phyloP scores from a whole-genome alignment of 2,329 filamentous ascomycete species.

The Arthrocladium fulminans region DNA sequence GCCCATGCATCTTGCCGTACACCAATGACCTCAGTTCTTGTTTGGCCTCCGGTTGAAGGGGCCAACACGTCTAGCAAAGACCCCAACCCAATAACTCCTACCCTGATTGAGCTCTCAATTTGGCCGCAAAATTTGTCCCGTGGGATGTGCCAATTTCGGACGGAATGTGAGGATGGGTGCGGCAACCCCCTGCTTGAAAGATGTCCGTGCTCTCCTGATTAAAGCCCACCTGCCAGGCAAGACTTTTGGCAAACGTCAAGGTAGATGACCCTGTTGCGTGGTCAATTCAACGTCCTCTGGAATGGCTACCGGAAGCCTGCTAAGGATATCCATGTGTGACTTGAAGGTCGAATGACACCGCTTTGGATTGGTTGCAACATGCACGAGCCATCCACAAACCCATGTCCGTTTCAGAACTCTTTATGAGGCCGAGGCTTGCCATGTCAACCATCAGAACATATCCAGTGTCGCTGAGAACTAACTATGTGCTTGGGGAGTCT shows the following conservation, averaged over 20 bases:
- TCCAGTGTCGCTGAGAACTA: constrained; percentile 1
- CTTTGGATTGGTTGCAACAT: neutral
- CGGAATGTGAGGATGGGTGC: constrained; percentile 7
- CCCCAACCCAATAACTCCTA: neutral
- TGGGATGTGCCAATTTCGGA: neutral
- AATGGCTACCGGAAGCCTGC: neutral
- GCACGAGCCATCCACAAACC: constrained; percentile 8
- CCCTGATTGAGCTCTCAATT: neutral
- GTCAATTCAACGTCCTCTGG: neutral
- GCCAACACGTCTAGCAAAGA: neutral
- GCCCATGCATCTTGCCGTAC: constrained; percentile 4
- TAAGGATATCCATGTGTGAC: neutral
- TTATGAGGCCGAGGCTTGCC: constrained; percentile 2
- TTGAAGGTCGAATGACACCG: neutral
- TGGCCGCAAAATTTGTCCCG: neutral
- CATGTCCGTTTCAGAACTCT: neutral
- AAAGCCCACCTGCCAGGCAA: neutral
- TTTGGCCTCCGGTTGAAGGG: neutral
- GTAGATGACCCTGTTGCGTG: neutral
- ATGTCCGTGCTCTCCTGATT: neutral
- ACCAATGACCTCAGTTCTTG: constrained; percentile 1
- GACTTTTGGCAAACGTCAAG: neutral
- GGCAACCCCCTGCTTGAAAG: neutral
- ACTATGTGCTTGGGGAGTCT: constrained; percentile 2
- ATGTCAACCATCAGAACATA: constrained; percentile 3